phyloP scores from a whole-genome alignment of 345 rosid genomes.

The Psidium friedrichsthalianum region DNA sequence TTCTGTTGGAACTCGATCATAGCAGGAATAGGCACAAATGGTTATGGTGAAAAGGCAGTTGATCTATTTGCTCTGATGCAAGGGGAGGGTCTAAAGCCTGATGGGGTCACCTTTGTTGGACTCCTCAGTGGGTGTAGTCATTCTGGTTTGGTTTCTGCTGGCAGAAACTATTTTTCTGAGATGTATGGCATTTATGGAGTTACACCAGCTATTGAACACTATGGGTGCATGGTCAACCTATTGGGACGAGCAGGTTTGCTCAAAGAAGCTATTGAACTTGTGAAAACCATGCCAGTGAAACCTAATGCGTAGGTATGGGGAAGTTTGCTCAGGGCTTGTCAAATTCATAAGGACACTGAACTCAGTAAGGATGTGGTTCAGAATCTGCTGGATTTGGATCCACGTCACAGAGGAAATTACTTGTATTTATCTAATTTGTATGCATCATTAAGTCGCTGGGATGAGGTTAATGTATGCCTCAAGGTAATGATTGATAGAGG shows the following conservation, averaged over 20 bases:
- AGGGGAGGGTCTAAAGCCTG: background rate
- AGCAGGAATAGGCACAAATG: slow-evolving; percentile 1
- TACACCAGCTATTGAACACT: slow-evolving; percentile 1
- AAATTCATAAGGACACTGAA: slow-evolving; percentile 2
- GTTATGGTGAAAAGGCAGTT: background rate
- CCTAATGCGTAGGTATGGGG: slow-evolving; percentile 1
- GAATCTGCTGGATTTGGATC: slow-evolving; percentile 1
- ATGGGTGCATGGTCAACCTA: slow-evolving; percentile 3
- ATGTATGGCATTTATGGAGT: background rate
- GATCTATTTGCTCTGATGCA: background rate
- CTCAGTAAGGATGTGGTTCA: background rate
- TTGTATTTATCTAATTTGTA: slow-evolving; percentile 1
- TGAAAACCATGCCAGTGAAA: background rate
- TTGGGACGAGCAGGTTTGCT: slow-evolving; percentile 2
- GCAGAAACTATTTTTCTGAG: background rate
- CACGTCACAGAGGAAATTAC: background rate
- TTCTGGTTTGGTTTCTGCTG: background rate
- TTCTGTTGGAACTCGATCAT: slow-evolving; percentile 5
- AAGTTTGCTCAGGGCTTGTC: background rate
- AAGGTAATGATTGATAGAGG: slow-evolving; percentile 4
- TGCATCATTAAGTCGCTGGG: slow-evolving; percentile 1
- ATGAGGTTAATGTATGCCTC: background rate
- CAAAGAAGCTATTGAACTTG: background rate
- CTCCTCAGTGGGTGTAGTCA: slow-evolving; percentile 2
- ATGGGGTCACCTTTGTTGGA: slow-evolving; percentile 1